phyloP scores from a whole-genome alignment of 768 basidiomycete genomes.

The Leucocoprinus birnbaumii region DNA sequence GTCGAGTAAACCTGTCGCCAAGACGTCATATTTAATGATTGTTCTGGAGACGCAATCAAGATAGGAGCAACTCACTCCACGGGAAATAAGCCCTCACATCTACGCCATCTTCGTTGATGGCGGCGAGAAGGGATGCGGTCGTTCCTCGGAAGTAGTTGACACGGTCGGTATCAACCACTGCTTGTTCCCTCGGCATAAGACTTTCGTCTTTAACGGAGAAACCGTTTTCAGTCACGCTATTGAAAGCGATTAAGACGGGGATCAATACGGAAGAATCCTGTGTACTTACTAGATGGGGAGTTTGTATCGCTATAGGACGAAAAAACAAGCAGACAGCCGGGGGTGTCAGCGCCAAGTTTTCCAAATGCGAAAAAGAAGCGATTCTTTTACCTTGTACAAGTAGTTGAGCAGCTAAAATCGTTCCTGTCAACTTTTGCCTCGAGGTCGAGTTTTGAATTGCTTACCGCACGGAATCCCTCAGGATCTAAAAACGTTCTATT shows the following conservation, averaged over 20 bases:
- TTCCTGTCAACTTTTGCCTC: conserved; percentile 4
- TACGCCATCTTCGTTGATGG: conserved; percentile 62
- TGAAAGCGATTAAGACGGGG: conserved; percentile 8
- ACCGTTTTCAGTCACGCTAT: conserved; percentile 72
- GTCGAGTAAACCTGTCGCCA: conserved; percentile 54
- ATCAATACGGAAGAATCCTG: background rate
- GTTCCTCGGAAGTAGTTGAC: conserved; percentile 66
- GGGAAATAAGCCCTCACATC: conserved; percentile 64
- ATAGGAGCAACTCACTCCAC: conserved; percentile 47
- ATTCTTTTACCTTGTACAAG: conserved; percentile 62
- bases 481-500: conserved; percentile 41
- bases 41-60: background rate
- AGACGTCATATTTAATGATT: background rate
- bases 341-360: conserved; percentile 29
- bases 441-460: conserved; percentile 13
- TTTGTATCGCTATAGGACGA: conserved; percentile 32
- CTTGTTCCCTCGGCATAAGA: conserved; percentile 47
- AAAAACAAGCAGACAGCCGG: no score
- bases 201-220: conserved; percentile 68
- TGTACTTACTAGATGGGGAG: conserved; percentile 34
- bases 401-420: conserved; percentile 56
- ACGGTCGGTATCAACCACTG: conserved; percentile 56
- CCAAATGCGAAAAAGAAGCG: conserved; percentile 10
- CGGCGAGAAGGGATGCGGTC: conserved; percentile 48
- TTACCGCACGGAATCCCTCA: conserved; percentile 60